Percentiles rank a stretch among this genome's conserved stretches.
phyloP scores from a whole-genome alignment of 495 filamentous ascomycete genomes.

The Penicillium lividum region DNA sequence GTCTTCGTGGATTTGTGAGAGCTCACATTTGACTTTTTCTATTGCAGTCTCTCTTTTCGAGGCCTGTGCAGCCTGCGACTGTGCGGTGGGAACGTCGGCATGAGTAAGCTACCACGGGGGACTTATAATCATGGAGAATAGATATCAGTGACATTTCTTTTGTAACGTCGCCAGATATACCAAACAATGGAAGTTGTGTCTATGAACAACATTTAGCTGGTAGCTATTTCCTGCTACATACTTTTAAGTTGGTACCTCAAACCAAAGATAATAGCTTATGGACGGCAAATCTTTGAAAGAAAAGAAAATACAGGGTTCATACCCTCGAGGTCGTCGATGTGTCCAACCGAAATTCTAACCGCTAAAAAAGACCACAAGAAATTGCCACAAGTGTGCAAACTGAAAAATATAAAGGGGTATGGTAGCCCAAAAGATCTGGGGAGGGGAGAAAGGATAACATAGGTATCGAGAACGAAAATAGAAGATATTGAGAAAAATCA shows the following conservation, averaged over 20 bases:
- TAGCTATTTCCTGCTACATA: too few species aligned
- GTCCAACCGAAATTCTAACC: neutral
- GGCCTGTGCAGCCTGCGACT: conserved; percentile 63
- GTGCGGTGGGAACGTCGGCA: conserved; percentile 65
- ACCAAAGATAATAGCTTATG: too few species aligned
- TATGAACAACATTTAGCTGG: neutral
- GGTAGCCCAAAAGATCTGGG: neutral
- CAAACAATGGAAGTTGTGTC: neutral
- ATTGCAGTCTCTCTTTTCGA: conserved; percentile 42
- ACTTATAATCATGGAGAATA: neutral
- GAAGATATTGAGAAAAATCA: neutral
- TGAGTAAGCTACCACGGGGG: neutral
- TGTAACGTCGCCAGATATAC: neutral
- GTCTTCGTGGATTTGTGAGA: neutral
- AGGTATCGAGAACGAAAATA: neutral
- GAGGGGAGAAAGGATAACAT: neutral
- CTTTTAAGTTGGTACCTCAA: too few species aligned
- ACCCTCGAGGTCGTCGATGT: neutral
- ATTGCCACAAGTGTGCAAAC: neutral
- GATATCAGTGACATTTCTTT: too few species aligned
- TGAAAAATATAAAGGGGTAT: neutral
- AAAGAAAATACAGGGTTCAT: neutral
- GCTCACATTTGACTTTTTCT: conserved; percentile 6
- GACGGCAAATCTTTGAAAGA: too few species aligned
- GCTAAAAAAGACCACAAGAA: neutral